Percentiles rank a stretch among this genome's conserved stretches.
phyloP scores from a whole-genome alignment of 1,284 basidiomycete genomes.

The Inonotus obliquus region DNA sequence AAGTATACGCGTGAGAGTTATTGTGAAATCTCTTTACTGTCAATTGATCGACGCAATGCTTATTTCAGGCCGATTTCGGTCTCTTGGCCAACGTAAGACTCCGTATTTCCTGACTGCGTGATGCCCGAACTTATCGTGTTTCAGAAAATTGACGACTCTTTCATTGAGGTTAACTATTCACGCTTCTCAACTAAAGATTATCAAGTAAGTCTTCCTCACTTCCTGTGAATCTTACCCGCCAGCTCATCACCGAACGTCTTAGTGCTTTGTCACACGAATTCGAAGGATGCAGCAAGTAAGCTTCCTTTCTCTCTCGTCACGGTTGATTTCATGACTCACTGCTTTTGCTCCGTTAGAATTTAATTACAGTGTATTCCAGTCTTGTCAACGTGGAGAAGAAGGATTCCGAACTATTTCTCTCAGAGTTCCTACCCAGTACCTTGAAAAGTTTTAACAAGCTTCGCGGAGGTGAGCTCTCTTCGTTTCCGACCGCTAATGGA shows the following conservation, averaged over 20 bases:
- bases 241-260: background rate
- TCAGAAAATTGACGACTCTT: conserved; percentile 27
- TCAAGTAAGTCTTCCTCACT: conserved; percentile 4
- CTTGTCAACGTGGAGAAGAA: conserved; percentile 24
- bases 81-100: conserved; percentile 24
- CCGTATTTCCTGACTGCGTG: background rate
- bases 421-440: conserved; percentile 25
- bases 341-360: conserved; percentile 18
- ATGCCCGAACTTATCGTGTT: background rate
- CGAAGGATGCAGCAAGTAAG: conserved; percentile 28
- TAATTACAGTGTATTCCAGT: conserved; percentile 29
- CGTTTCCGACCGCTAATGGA: background rate
- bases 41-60: too few species aligned
- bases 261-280: conserved; percentile 24
- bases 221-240: background rate
- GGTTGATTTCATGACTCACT: too few species aligned
- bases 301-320: background rate
- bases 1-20: conserved; percentile 26
- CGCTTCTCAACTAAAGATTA: conserved; percentile 30
- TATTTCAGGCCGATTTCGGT: conserved; percentile 28
- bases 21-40: background rate
- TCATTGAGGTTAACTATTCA: conserved; percentile 31
- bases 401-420: conserved; percentile 25
- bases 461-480: conserved; percentile 21
- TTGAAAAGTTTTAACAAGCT: conserved; percentile 24